Evolutionary conservation across 2,329 filamentous ascomycete genomes (phyloP).

Genomic region (Fusarium redolens): DNA sequence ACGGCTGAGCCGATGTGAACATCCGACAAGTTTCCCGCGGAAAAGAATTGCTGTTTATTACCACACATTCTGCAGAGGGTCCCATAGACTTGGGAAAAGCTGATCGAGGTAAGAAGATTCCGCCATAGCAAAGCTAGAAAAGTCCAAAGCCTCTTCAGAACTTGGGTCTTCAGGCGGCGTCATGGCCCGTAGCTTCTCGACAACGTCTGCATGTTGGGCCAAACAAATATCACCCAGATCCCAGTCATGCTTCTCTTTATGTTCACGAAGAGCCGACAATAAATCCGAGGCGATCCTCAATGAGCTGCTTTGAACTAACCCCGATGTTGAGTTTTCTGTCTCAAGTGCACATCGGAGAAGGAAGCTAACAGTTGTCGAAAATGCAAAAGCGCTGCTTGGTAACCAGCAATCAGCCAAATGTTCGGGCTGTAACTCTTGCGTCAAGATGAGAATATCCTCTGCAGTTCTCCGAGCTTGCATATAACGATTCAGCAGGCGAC

Average conservation of each 20-base stretch:
- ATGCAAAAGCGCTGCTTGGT: conserved; percentile 58
- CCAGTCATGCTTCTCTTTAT: conserved; percentile 57
- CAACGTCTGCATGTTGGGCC: conserved; percentile 58
- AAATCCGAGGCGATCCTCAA: conserved; percentile 58
- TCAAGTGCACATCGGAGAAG: conserved; percentile 61
- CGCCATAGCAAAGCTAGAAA: conserved; percentile 47
- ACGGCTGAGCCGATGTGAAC: background rate
- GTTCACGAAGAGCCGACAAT: conserved; percentile 52
- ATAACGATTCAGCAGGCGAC: conserved; percentile 48
- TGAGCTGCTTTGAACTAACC: conserved; percentile 52
- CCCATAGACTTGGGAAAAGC: conserved; percentile 51
- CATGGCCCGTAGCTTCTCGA: conserved; percentile 56
- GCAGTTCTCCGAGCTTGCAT: conserved; percentile 57
- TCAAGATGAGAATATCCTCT: conserved; percentile 61
- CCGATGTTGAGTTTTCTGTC: conserved; percentile 51
- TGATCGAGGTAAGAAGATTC: conserved; percentile 51
- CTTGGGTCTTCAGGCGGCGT: conserved; percentile 39
- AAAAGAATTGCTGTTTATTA: conserved; percentile 10
- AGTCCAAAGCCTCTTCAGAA: conserved; percentile 26
- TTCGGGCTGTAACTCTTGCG: conserved; percentile 56
- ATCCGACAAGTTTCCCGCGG: conserved; percentile 1
- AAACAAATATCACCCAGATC: conserved; percentile 64
- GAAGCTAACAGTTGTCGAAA: conserved; percentile 63
- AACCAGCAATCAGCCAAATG: conserved; percentile 64
- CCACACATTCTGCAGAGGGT: conserved; percentile 51